Conservation (phyloP, 345 rosid genomes). For the Barbarea vulgaris region DNA sequence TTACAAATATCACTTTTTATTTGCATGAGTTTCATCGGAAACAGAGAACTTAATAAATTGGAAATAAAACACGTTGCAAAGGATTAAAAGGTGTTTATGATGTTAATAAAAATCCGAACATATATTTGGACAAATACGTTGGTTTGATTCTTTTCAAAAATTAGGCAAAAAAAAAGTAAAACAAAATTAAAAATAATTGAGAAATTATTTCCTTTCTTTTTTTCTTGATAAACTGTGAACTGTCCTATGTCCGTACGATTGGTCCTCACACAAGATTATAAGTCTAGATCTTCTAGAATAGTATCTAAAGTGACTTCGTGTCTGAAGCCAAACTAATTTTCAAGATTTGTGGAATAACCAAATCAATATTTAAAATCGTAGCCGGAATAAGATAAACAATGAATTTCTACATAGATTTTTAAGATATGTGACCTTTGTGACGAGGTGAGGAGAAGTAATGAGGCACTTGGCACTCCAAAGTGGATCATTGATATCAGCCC, state of each 20-base stretch:
- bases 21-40: not conserved
- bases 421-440: constrained; percentile 55
- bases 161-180: too few species aligned
- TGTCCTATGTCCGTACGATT: not conserved
- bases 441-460: constrained; percentile 77
- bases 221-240: not conserved
- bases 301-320: not conserved
- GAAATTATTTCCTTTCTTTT: not conserved
- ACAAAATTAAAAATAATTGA: too few species aligned
- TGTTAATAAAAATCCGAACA: not conserved
- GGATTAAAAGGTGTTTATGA: not conserved
- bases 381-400: not conserved
- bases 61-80: not conserved
- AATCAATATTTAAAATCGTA: not conserved
- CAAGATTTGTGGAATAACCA: not conserved
- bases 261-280: not conserved
- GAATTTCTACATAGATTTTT: not conserved
- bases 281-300: not conserved
- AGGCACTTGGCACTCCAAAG: constrained; percentile 98
- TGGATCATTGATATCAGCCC: constrained; percentile 87
- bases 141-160: not conserved
- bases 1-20: not conserved
- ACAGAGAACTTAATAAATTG: not conserved
- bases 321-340: not conserved
- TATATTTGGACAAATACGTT: not conserved